Evolutionary conservation across 1,284 basidiomycete species (phyloP), one percentile per base, ranked within the genome.

Genomic region (Irpex sp.): DNA sequence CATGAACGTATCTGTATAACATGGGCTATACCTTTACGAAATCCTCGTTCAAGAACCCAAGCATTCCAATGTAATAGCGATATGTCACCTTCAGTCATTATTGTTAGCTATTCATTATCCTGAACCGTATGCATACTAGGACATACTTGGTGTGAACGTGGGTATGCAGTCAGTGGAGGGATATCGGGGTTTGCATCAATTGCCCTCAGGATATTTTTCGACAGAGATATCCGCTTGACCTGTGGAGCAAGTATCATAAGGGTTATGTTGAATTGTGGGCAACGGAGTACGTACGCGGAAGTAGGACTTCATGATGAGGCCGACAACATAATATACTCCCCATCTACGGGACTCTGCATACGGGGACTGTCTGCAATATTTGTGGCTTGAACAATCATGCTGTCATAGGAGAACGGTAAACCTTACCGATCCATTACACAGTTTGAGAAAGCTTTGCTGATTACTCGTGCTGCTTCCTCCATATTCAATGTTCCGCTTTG

Each of bases 281-380:
- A 52, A 19, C 49, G 37, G 55, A n/a, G 17, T 40, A 79, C 87
- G 70, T 76, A 90, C 95, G 71, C 90, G 88, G 81, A 98, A 98
- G 78, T 99, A 99, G 58, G 89, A 93, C 74, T 98, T 97, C 76
- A 99, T 82, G 47, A 96, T 88, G 64, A 97, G 79, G 5, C 91
- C 92, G 0, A 96, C 96, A n/a, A 97, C 85, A 70, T 96, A 94
- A 77, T 98, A 99, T 0, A 96, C 87, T 2, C 96, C 97, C 88
- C 89, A 95, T 77, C 95, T 94, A 60, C 94, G 82, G n/a, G 93
- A 94, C 72, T 92, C 86, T 2, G 83, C 79, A 31, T 86, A 80
- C 62, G 89, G 84, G 61, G 89, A 91, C 61, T 68, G 67, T 57
- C 73, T 75, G 56, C 1, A 36, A 9, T 48, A 15, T 51, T 31